Evolutionary conservation across 2,329 filamentous ascomycete genomes (phyloP).

Genomic region (Hymenotorrendiella dingleyae): DNA sequence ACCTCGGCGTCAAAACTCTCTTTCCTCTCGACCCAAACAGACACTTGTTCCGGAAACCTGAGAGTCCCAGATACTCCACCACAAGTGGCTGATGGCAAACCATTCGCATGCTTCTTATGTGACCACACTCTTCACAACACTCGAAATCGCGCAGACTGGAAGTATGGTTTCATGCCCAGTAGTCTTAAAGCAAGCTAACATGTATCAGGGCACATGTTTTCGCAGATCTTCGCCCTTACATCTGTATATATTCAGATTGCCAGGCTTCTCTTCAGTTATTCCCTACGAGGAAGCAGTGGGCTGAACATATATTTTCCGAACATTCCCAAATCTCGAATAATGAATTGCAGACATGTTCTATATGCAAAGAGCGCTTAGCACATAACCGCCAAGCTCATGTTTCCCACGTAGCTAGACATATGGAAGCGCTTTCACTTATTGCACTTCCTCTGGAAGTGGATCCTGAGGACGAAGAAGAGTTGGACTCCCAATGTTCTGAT

Average conservation of each 20-base stretch:
- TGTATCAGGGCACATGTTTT: background rate
- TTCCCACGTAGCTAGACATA: background rate
- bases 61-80: background rate
- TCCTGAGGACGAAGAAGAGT: background rate
- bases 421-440: background rate
- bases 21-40: background rate
- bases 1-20: background rate
- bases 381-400: background rate
- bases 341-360: background rate
- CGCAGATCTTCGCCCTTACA: background rate
- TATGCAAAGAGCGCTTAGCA: background rate
- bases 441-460: background rate
- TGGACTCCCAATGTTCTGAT: constrained; percentile 48
- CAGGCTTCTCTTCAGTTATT: background rate
- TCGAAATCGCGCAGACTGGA: background rate
- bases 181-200: too few species aligned
- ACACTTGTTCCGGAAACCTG: background rate
- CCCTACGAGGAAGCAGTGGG: background rate
- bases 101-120: background rate
- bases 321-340: background rate
- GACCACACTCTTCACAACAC: background rate
- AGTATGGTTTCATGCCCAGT: background rate
- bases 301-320: background rate
- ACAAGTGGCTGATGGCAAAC: background rate
- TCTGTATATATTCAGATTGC: background rate